Base-by-base conservation (phyloP, 495 filamentous ascomycete genomes). In the Podospora comata region DNA sequence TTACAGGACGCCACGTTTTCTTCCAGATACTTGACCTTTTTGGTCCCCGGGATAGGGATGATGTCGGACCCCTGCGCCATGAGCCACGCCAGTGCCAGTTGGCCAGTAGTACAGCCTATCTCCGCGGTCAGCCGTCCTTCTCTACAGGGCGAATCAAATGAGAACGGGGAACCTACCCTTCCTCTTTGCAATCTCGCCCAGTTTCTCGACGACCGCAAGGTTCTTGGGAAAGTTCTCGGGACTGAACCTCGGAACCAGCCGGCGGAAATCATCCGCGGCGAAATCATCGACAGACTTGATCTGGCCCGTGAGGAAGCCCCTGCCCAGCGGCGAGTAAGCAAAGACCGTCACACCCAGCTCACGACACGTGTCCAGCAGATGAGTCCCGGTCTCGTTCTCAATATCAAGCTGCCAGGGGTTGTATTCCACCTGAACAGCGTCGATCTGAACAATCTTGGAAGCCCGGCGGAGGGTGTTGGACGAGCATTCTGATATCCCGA, bases 391-490 rank as follows among this genome's bases (percentile, higher is more conserved):
- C 7, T 85, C 77, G 39, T 48, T 48, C 26, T 94, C 77, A 62
- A 89, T 88, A 30, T 89, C 85, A 16, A 86, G 86, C 4, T 81
- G 76, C 74, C 84, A 93, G 44, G 94, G 75, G 16, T 86, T 90
- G 70, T 95, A 80, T 78, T 97, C 93, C 5, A 92, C 86, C 75
- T 97, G 93, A 4, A 93, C 90, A 0, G 86, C 88, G 1, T 83
- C 83, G 71, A 97, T 90, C 62, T 88, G 88, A 61, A 88, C 84
- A 34, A 91, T 77, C 65, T 88, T 87, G 55, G 80, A 83, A 64
- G 93, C 93, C 67, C 86, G 82, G 26, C 89, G 83, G 68, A 97
- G 91, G 0, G 90, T 93, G 39, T 87, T 82, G 4, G 90, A 90
- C 58, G 84, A 82, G 55, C 89, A 87, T 72, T 96, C 93, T 32